These are phyloP conservation scores for Trichoderma afroharzianum DNA, from an alignment of 2,329 filamentous ascomycete genomes.

Conservation along the genomic window DNA sequence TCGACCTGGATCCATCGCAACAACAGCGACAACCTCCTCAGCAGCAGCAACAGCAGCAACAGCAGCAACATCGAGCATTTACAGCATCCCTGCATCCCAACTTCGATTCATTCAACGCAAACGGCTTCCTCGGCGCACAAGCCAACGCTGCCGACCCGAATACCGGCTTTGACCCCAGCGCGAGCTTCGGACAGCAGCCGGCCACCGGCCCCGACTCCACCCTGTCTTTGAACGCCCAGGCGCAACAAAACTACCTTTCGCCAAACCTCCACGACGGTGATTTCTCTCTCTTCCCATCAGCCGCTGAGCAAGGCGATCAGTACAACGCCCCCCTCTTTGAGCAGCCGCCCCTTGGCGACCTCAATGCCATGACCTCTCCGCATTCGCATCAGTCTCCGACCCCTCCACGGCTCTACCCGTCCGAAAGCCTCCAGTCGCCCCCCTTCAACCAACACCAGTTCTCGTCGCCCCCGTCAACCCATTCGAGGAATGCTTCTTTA, in stretches of 20 bases:
- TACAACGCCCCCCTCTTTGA: constrained; percentile 62
- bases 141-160: constrained; percentile 35
- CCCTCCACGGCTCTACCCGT: constrained; percentile 52
- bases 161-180: constrained; percentile 39
- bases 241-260: constrained; percentile 45
- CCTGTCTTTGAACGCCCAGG: constrained; percentile 40
- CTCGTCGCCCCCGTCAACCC: constrained; percentile 45
- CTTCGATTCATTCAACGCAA: constrained; percentile 43
- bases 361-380: constrained; percentile 52
- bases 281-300: constrained; percentile 61
- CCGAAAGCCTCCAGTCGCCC: constrained; percentile 52
- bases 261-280: constrained; percentile 53
- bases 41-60: constrained; percentile 39
- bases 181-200: constrained; percentile 43
- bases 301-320: constrained; percentile 51
- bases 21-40: constrained; percentile 38
- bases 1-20: constrained; percentile 35
- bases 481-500: constrained; percentile 56
- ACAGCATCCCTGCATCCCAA: constrained; percentile 29
- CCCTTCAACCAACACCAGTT: constrained; percentile 56
- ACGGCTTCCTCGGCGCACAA: constrained; percentile 50
- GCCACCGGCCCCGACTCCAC: constrained; percentile 34
- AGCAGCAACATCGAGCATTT: constrained; percentile 34
- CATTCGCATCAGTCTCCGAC: constrained; percentile 55
- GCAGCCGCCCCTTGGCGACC: constrained; percentile 43